Conservation (phyloP, 2,329 filamentous ascomycete species). For the Sporothrix variecibatus region DNA sequence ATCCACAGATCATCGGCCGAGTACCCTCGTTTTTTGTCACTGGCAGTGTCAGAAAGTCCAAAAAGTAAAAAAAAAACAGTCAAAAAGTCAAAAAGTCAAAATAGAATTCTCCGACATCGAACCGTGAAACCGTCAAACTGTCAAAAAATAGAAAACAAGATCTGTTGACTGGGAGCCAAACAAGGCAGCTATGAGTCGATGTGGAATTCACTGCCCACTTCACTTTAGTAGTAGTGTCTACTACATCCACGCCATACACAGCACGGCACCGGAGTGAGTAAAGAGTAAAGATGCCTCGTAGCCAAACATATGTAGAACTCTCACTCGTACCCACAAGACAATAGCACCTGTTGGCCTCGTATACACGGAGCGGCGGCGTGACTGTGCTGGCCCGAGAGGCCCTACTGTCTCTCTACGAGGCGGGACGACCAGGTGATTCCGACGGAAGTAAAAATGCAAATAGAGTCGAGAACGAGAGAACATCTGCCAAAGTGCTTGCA, state of each 20-base stretch:
- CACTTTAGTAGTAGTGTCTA: not conserved
- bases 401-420: not conserved
- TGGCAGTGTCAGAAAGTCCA: not conserved
- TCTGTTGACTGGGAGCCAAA: not conserved
- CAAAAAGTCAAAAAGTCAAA: not conserved
- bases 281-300: not conserved
- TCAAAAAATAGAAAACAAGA: not conserved
- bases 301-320: not conserved
- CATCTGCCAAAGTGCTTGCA: not conserved
- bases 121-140: not conserved
- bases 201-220: not conserved
- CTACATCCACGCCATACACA: not conserved
- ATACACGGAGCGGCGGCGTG: conserved; percentile 2
- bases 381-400: not conserved
- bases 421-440: not conserved
- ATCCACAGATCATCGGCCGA: not conserved
- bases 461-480: not conserved
- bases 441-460: not conserved
- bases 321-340: not conserved
- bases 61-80: not conserved
- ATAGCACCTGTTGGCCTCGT: not conserved
- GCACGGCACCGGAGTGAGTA: not conserved
- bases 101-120: not conserved
- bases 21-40: not conserved
- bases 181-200: not conserved